Base-by-base conservation (phyloP, 108 stramenopile species). In the Cyclotella atomus region DNA sequence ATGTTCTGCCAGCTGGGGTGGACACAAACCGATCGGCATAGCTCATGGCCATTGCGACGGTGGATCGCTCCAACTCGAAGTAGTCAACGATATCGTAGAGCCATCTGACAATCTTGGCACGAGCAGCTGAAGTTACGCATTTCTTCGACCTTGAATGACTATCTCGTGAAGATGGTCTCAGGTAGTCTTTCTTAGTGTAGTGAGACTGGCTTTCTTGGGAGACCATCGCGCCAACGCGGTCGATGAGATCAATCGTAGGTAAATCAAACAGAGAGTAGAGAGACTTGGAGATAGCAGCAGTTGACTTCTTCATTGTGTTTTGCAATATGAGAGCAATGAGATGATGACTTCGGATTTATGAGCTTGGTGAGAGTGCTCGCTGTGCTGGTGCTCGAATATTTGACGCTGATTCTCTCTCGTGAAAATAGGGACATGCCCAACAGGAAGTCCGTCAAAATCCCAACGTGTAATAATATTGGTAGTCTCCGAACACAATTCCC, bases 101-200 rank as follows among this genome's bases (percentile, higher is more conserved):
- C 90, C 90, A 91, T 53, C 78, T 78, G 33, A 81, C 84, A 73
- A 91, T 85, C 24, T 80, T 81, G 62, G 89, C 84, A 19, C 93
- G 86, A 4, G 65, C 34, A 10, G 45, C 28, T 47, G 67, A 34
- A 59, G 25, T 56, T 49, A 33, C 30, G n/a, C 24, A 19, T 16
- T 44, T 7, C 14, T 36, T 47, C 9, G 65, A 59, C 50, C n/a
- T 25, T 38, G 44, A 52, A 33, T 50, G 25, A 65, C 30, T 10
- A 41, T 41, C 19, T 35, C 57, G 30, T 60, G 19, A 47, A 24
- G 23, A 29, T 47, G 2, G 50, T 53, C 59, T 47, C 34, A 78
- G 56, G 77, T 78, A 78, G 21, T 78, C 77, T 5, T 52, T 29
- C 33, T 33, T 54, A 2, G 45, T 52, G 34, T 78, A 78, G 32